phyloP scores from a whole-genome alignment of 805 yeast genomes.

The Trichomonascus vanleenenianus region DNA sequence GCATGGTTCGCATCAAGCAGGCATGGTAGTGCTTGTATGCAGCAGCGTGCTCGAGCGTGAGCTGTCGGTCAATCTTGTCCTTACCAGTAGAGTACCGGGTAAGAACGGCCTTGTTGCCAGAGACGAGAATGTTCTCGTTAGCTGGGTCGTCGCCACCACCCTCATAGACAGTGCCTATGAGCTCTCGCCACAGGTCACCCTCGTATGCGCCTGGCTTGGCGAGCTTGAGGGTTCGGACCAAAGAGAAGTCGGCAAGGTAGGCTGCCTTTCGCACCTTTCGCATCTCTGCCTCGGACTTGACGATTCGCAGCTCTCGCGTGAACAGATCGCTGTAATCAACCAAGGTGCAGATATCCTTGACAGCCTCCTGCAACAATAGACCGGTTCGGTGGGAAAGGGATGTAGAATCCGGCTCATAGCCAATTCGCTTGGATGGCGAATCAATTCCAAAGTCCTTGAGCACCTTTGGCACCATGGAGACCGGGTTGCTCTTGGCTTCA shows the following conservation, averaged over 20 bases:
- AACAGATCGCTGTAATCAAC: slow-evolving; percentile 4
- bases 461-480: slow-evolving; percentile 4
- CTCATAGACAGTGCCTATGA: slow-evolving; percentile 3
- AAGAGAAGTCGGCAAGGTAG: slow-evolving; percentile 3
- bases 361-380: slow-evolving; percentile 1
- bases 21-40: slow-evolving; percentile 5
- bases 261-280: slow-evolving; percentile 4
- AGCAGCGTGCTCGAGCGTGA: slow-evolving; percentile 3
- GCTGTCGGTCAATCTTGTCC: slow-evolving; percentile 3
- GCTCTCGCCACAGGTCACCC: slow-evolving; percentile 4
- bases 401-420: slow-evolving; percentile 3
- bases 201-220: slow-evolving; percentile 6
- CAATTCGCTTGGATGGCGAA: slow-evolving; percentile 1
- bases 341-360: slow-evolving; percentile 1
- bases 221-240: slow-evolving; percentile 2
- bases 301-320: slow-evolving; percentile 4
- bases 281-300: slow-evolving; percentile 5
- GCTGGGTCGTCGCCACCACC: slow-evolving; percentile 6
- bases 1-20: slow-evolving; percentile 8
- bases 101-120: slow-evolving; percentile 4
- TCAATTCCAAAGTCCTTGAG: slow-evolving; percentile 1
- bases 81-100: slow-evolving; percentile 5
- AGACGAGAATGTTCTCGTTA: slow-evolving; percentile 4
- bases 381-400: neutral
- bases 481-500: slow-evolving; percentile 3